Evolutionary conservation across 495 filamentous ascomycete species (phyloP), one percentile per base, ranked within the genome.

Genomic region (Penicillium salamii): DNA sequence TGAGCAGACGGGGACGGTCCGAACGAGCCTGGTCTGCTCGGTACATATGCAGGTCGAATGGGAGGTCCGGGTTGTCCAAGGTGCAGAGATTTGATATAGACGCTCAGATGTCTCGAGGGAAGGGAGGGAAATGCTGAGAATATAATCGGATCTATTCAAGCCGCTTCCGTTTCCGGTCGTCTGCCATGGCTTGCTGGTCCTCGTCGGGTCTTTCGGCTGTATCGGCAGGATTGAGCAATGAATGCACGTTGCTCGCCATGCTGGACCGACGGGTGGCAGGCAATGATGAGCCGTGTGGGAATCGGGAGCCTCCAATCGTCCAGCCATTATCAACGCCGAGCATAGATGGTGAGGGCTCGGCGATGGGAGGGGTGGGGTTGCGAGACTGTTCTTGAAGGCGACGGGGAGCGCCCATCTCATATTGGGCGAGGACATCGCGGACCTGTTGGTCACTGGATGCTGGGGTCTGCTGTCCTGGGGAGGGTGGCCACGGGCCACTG

Each of bases 91-190:
- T 26, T 46, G 14, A 28, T 47, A 5, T 26, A 26, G 23, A 8
- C 12, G 20, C 5, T 12, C 12, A 39, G 21, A 13, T 32, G 17
- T 9, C 26, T 14, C 4, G 17, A 17, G 13, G 13, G 12, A 9
- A 53, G 41, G 52, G 39, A 58, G 41, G 46, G 55, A 47, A 42
- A 54, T 51, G 42, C 33, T 55, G 23, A 12, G 17, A 35, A 8
- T 42, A 5, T 44, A 17, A 32, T 15, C 8, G 15, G 12, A 23
- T 54, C 67, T 58, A 84, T 61, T 82, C 76, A 50, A 91, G 63
- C 53, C 89, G 79, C 69, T 91, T 95, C 47, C 89, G 78, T 67
- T 95, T 95, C 46, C 89, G 77, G 61, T 92, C 89, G 2, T 87
- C 84, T 21, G 67, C 63, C 44, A 64, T 61, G 13, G 46, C 46